phyloP scores from a whole-genome alignment of 768 basidiomycete species.

The Arthromyces matolae region DNA sequence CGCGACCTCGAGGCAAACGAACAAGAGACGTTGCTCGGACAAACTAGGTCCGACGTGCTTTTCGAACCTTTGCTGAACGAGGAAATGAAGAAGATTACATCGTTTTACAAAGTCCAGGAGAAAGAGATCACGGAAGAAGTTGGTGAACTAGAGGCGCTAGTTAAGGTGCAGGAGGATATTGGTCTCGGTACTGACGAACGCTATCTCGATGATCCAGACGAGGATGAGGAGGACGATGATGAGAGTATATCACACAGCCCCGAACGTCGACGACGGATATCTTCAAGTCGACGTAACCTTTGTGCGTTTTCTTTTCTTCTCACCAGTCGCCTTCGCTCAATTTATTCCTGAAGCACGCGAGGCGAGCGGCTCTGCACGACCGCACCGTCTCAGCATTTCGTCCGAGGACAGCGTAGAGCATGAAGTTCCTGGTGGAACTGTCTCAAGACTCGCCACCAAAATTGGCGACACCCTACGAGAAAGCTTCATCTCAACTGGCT shows the following conservation, averaged over 20 bases:
- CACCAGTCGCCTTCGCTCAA: neutral
- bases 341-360: neutral
- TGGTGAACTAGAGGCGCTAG: constrained; percentile 51
- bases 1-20: constrained; percentile 68
- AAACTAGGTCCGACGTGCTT: constrained; percentile 44
- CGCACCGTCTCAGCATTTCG: constrained; percentile 44
- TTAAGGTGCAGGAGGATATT: constrained; percentile 55
- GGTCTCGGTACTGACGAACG: constrained; percentile 48
- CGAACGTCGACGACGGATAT: constrained; percentile 34
- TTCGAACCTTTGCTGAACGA: constrained; percentile 78
- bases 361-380: constrained; percentile 2
- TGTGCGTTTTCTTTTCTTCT: neutral
- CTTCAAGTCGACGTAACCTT: constrained; percentile 17
- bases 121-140: constrained; percentile 65
- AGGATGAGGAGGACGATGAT: constrained; percentile 52
- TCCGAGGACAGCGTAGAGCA: constrained; percentile 37
- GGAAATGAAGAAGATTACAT: constrained; percentile 75
- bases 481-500: constrained; percentile 40
- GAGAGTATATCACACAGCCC: constrained; percentile 39
- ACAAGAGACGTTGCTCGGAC: constrained; percentile 49
- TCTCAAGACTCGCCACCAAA: constrained; percentile 43
- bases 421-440: constrained; percentile 9
- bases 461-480: constrained; percentile 47
- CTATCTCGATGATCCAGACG: constrained; percentile 58
- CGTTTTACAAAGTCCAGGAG: constrained; percentile 79